These are phyloP conservation scores for Dovyalis caffra DNA, from an alignment of 345 rosid genomes.

Conservation along the genomic window DNA sequence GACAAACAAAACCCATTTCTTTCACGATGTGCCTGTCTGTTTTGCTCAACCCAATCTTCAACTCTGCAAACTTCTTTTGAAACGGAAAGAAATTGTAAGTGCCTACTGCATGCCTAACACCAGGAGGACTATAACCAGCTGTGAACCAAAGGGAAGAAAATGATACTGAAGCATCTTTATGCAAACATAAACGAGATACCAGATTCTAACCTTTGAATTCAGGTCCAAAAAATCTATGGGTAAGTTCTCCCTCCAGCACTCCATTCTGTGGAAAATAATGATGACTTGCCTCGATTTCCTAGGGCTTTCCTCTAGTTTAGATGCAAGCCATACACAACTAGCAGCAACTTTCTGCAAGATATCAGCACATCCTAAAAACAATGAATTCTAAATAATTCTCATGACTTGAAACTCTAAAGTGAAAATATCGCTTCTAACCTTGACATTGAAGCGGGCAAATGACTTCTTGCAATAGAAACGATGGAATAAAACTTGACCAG, in stretches of 20 bases:
- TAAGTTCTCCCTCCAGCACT: constrained; percentile 86
- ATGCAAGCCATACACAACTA: constrained; percentile 90
- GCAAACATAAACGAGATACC: background rate
- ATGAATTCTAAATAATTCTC: no score
- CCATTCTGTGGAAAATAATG: constrained; percentile 92
- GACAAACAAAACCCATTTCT: constrained; percentile 97
- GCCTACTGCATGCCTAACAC: background rate
- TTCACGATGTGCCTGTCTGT: constrained; percentile 90
- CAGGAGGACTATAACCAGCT: background rate
- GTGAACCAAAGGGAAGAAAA: constrained; percentile 5
- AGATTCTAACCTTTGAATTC: constrained; percentile 64
- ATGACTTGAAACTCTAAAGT: no score
- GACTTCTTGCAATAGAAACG: constrained; percentile 97
- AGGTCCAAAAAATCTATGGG: constrained; percentile 68
- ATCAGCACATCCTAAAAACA: constrained; percentile 5
- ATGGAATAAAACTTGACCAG: constrained; percentile 96
- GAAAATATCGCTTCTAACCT: constrained; percentile 41
- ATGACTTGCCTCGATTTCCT: constrained; percentile 86
- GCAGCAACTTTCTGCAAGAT: constrained; percentile 82
- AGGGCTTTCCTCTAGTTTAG: constrained; percentile 86
- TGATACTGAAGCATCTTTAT: background rate
- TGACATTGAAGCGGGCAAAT: constrained; percentile 78
- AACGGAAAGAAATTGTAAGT: background rate
- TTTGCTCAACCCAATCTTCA: constrained; percentile 81
- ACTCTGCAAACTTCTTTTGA: constrained; percentile 61